Evolutionary conservation across 2,329 filamentous ascomycete genomes (phyloP), one percentile per base, ranked within the genome.

Genomic region (Lasiodiplodia citricola): DNA sequence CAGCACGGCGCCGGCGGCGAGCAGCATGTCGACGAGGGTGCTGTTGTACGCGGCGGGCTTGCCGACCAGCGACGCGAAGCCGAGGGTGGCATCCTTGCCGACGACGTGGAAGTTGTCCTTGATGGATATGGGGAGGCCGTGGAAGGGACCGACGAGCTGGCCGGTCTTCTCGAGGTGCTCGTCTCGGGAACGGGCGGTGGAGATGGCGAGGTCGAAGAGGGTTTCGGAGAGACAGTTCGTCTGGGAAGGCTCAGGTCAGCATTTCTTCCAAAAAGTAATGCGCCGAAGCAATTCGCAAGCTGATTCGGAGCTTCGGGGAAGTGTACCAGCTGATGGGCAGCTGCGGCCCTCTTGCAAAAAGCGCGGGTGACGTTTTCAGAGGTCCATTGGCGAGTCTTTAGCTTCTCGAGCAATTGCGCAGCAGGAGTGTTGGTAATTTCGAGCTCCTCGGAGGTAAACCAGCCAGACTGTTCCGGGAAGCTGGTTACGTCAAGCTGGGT

Each of bases 31-130:
- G 0, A 91, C 86, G 7, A 91, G 79, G 0, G 85, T 83, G 0
- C 87, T 84, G 75, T 91, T 86, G 70, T 83, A 77, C 38, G 78
- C 76, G 16, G 86, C 88, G 0, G 90, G 88, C 56, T 89, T 82
- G 50, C 85, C 84, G 3, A 90, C 87, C 68, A 90, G 84, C 0
- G 86, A 85, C 0, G 86, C 85, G 70, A 93, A 90, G 5, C 91
- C 90, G 0, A 90, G 83, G 0, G 88, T 89, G 25, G 87, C 82
- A 70, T 90, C 88, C 14, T 88, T 82, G 6, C 88, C 88, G 2
- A 77, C 75, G 16, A 91, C 80, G 69, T 91, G 86, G 81, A 92
- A 90, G 74, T 90, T 89, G 79, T 93, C 91, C 74, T 93, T 93
- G 57, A 93, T 83, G 0, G 89, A 87, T 58, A 91, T 81, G 0